phyloP scores from a whole-genome alignment of 1,284 basidiomycete species.

The Coniferiporia sulphurascens region DNA sequence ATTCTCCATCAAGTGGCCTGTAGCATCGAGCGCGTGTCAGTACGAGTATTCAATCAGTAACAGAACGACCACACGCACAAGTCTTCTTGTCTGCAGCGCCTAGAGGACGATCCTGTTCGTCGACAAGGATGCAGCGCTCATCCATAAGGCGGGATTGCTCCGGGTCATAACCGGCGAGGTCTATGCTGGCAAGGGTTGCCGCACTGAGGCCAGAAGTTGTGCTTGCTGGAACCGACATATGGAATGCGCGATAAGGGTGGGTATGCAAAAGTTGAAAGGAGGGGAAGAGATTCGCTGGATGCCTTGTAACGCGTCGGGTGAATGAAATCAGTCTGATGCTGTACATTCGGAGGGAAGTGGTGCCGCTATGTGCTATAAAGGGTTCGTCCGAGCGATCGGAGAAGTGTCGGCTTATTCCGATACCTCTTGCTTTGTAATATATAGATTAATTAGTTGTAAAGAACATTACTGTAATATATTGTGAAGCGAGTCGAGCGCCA shows the following conservation, averaged over 20 bases:
- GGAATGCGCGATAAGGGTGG: neutral
- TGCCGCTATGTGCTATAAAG: too few species aligned
- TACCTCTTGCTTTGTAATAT: neutral
- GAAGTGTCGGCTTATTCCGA: conserved; percentile 12
- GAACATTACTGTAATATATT: neutral
- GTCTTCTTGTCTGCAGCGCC: conserved; percentile 97
- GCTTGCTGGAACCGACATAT: conserved; percentile 19
- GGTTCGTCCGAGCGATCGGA: too few species aligned
- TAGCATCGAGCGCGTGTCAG: neutral
- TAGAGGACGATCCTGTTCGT: conserved; percentile 83
- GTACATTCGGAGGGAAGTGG: neutral
- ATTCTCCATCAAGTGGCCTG: conserved; percentile 97
- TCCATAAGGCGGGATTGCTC: conserved; percentile 92
- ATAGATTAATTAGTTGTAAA: too few species aligned
- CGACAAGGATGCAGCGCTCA: conserved; percentile 94
- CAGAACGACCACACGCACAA: conserved; percentile 50
- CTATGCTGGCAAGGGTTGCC: conserved; percentile 55
- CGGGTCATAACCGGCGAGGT: conserved; percentile 72
- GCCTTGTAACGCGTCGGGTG: neutral
- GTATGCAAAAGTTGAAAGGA: conserved; percentile 21
- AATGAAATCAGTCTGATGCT: conserved; percentile 9
- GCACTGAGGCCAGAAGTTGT: conserved; percentile 2
- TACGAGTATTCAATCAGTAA: neutral
- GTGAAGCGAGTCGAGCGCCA: neutral
- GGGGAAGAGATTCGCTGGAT: neutral